phyloP scores from a whole-genome alignment of 192 early-diverging fungal genomes.

The Podochytrium sp. region DNA sequence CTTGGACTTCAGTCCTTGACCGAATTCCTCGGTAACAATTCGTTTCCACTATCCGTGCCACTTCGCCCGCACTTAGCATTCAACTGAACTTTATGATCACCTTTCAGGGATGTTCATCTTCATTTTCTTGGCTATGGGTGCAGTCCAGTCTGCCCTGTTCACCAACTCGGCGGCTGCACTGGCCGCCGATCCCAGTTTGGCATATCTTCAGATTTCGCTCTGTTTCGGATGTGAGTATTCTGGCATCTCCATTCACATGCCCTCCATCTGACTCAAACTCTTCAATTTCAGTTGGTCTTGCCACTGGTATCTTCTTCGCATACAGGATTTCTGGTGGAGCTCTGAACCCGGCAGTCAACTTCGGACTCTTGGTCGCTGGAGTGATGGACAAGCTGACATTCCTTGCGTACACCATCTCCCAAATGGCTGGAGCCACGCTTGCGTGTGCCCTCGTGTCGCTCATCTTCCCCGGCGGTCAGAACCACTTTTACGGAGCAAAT shows the following conservation, averaged over 20 bases:
- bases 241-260: background rate
- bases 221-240: slow-evolving; percentile 27
- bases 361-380: slow-evolving; percentile 59
- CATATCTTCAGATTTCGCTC: slow-evolving; percentile 14
- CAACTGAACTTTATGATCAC: background rate
- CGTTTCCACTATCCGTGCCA: background rate
- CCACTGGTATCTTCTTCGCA: slow-evolving; percentile 24
- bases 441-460: slow-evolving; percentile 42
- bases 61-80: background rate
- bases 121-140: slow-evolving; percentile 33
- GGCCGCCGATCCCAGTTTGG: slow-evolving; percentile 18
- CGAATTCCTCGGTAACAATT: background rate
- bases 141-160: slow-evolving; percentile 26
- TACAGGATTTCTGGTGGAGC: slow-evolving; percentile 63
- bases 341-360: slow-evolving; percentile 69
- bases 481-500: slow-evolving; percentile 35
- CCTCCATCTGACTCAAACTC: background rate
- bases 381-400: slow-evolving; percentile 25
- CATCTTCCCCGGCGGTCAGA: slow-evolving; percentile 34
- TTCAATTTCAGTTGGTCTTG: slow-evolving; percentile 14
- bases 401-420: slow-evolving; percentile 56
- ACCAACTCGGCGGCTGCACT: background rate
- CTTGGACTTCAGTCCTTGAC: background rate
- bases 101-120: slow-evolving; percentile 40
- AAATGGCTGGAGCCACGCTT: slow-evolving; percentile 60